Conservation (phyloP, 163 green algal species). For the Prototheca stagnorum region DNA sequence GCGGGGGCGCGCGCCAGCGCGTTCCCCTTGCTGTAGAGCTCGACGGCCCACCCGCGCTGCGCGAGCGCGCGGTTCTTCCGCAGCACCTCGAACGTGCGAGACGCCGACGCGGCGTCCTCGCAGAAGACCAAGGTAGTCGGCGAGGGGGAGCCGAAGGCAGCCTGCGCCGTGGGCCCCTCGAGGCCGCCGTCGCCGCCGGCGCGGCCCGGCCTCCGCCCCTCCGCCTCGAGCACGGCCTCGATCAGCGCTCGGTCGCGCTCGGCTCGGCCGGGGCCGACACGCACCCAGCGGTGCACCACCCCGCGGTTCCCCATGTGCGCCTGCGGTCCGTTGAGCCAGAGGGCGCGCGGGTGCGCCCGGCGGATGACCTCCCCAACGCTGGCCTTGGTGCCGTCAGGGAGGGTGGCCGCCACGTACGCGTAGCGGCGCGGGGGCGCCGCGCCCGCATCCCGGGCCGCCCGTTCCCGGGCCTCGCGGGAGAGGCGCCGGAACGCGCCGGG, state of each 20-base stretch:
- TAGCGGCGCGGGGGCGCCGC: constrained; percentile 42
- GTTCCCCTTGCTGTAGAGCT: constrained; percentile 58
- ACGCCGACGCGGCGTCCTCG: constrained; percentile 26
- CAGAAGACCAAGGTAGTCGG: constrained; percentile 69
- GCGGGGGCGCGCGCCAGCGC: neutral
- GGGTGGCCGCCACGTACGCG: constrained; percentile 52
- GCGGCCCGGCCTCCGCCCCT: neutral
- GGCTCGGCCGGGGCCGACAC: no score
- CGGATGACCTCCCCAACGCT: constrained; percentile 35
- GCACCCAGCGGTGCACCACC: no score
- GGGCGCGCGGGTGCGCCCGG: no score
- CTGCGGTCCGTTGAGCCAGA: no score
- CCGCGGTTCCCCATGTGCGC: no score
- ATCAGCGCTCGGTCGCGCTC: constrained; percentile 13
- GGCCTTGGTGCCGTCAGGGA: constrained; percentile 46
- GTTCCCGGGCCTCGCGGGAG: constrained; percentile 45
- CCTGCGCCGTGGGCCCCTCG: no score
- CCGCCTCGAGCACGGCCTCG: constrained; percentile 10
- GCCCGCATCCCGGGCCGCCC: constrained; percentile 53
- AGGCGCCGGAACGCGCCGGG: no score
- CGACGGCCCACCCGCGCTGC: constrained; percentile 9
- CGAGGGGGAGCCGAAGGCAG: no score
- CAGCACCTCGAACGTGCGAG: constrained; percentile 30
- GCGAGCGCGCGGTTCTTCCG: neutral
- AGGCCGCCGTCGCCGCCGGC: no score